phyloP scores from a whole-genome alignment of 2,329 filamentous ascomycete genomes.

The Talaromyces sp. region DNA sequence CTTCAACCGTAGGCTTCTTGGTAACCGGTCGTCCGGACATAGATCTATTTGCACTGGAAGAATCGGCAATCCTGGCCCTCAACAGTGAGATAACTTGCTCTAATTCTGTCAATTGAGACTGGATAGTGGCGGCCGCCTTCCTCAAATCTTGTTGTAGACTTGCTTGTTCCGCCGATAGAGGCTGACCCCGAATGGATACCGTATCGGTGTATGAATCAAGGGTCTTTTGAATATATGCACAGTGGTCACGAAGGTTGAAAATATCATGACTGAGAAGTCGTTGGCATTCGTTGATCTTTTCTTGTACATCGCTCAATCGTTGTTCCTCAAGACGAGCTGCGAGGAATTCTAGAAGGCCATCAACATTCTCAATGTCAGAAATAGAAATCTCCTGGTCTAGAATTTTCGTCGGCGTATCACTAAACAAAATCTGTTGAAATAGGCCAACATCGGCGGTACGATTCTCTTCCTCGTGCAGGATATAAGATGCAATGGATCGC shows the following conservation, averaged over 20 bases:
- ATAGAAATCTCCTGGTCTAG: constrained; percentile 71
- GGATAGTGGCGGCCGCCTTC: constrained; percentile 68
- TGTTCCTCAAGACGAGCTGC: constrained; percentile 63
- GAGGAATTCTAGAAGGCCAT: constrained; percentile 62
- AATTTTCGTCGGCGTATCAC: constrained; percentile 62
- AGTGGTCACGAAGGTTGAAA: constrained; percentile 67
- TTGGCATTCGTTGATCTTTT: constrained; percentile 65
- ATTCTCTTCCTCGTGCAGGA: constrained; percentile 43
- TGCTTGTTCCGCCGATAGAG: constrained; percentile 78
- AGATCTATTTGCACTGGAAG: constrained; percentile 46
- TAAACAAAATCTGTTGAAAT: constrained; percentile 48
- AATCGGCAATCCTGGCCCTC: constrained; percentile 69
- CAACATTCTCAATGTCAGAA: constrained; percentile 69
- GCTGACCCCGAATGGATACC: constrained; percentile 64
- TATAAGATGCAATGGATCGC: constrained; percentile 58
- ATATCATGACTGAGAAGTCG: constrained; percentile 66
- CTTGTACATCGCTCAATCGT: constrained; percentile 64
- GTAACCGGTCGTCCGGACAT: constrained; percentile 31
- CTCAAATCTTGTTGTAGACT: constrained; percentile 81
- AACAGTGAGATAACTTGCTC: constrained; percentile 79
- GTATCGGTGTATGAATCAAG: constrained; percentile 68
- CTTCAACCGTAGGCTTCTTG: constrained; percentile 79
- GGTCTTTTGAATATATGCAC: constrained; percentile 74
- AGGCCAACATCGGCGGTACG: constrained; percentile 20
- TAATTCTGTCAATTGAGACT: constrained; percentile 69